Evolutionary conservation across 371 early-diverging fungal species (phyloP), one percentile per base, ranked within the genome.

Genomic region (Basidiobolus meristosporus): DNA sequence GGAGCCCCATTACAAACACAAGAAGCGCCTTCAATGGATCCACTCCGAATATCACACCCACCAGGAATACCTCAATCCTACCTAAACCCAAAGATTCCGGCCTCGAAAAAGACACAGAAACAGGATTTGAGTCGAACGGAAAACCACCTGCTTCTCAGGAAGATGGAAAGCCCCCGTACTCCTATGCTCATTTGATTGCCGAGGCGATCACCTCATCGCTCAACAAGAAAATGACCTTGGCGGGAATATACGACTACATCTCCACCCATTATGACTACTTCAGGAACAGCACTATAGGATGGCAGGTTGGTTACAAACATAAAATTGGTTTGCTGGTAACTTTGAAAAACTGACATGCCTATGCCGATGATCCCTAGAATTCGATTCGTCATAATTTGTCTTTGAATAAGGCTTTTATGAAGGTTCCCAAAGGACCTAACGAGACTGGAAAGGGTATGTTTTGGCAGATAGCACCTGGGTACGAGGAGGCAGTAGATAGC

Each of bases 321-420:
- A n/a, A n/a, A n/a, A n/a, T n/a, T n/a, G n/a, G n/a, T n/a, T n/a
- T n/a, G n/a, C n/a, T n/a, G n/a, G n/a, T n/a, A n/a, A n/a, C n/a
- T n/a, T n/a, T n/a, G n/a, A n/a, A n/a, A n/a, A n/a, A n/a, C n/a
- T n/a, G n/a, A n/a, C n/a, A n/a, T n/a, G n/a, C n/a, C n/a, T n/a
- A n/a, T n/a, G n/a, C n/a, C n/a, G n/a, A n/a, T n/a, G n/a, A n/a
- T n/a, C n/a, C n/a, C n/a, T 53, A 92, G 75, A 98, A 99, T 57
- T 95, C 95, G 1, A 90, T 98, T 38, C 79, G 99, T 17, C 99
- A 99, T 62, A 98, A 98, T 53, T 67, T 99, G 31, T 91, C 93
- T 2, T 63, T 98, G 19, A 98, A 97, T 59, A 86, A 85, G 52
- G 68, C 79, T 45, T 98, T 98, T 52, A 68, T 80, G 39, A 79